phyloP scores from a whole-genome alignment of 2,329 filamentous ascomycete species.

The Colletotrichum shisoi region DNA sequence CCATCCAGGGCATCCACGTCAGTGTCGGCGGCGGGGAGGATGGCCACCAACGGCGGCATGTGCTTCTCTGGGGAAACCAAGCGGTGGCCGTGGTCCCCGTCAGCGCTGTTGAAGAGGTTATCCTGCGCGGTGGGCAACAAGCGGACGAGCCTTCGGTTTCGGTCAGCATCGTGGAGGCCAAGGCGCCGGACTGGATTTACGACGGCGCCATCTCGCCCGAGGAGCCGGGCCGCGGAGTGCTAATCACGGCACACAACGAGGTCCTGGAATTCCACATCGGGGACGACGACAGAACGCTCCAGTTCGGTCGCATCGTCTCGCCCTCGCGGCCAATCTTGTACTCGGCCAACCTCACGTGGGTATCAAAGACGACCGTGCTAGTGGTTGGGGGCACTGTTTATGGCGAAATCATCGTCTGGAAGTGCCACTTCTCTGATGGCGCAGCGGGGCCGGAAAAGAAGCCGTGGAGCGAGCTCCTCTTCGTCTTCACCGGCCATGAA shows the following conservation, averaged over 20 bases:
- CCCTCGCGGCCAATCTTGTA: conserved; percentile 87
- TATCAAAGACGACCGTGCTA: conserved; percentile 66
- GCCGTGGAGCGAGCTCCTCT: conserved; percentile 55
- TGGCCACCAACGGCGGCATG: conserved; percentile 37
- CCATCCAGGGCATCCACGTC: conserved; percentile 76
- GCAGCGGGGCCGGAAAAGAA: conserved; percentile 22
- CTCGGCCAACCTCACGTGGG: conserved; percentile 76
- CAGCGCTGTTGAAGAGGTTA: conserved; percentile 45
- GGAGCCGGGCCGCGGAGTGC: conserved; percentile 56
- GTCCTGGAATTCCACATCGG: conserved; percentile 62
- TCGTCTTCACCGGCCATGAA: conserved; percentile 74
- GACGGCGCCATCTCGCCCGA: conserved; percentile 66
- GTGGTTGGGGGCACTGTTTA: conserved; percentile 92
- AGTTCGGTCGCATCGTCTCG: conserved; percentile 62
- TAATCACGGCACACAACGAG: conserved; percentile 90
- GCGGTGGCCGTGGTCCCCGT: conserved; percentile 58
- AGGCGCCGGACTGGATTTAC: conserved; percentile 79
- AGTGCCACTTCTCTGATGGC: conserved; percentile 58
- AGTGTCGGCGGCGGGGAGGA: conserved; percentile 39
- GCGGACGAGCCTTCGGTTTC: conserved; percentile 2
- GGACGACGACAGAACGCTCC: conserved; percentile 44
- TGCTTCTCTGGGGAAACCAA: conserved; percentile 76
- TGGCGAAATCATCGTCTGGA: conserved; percentile 92
- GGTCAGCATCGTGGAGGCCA: conserved; percentile 49
- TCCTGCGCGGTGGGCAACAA: conserved; percentile 42